Base-by-base conservation (phyloP, 768 basidiomycete genomes). In the Boletus rex-veris region DNA sequence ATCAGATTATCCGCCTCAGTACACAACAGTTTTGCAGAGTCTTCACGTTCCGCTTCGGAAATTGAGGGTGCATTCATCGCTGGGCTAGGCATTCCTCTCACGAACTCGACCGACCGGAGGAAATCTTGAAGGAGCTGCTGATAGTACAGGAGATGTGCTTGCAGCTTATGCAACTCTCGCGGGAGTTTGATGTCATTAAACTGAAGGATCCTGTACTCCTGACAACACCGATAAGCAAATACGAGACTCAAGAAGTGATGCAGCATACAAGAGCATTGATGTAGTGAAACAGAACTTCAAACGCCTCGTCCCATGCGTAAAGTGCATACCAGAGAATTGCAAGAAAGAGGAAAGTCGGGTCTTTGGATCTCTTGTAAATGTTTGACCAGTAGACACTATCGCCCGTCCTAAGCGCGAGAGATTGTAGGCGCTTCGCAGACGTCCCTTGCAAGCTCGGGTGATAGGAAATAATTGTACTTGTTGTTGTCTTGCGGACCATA, bases 231-330 rank as follows among this genome's bases (percentile, higher is more conserved):
- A 12, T 35, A 53, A 42, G 40, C 14, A 21, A 30, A 19, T 16
- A 14, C 3, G 37, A 26, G 5, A n/a, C 7, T 21, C 19, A 5
- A 12, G 21, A 38, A 26, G n/a, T 21, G 18, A 33, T 21, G 7
- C 38, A 18, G 4, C 59, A 10, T 62, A 82, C 81, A 68, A 85
- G 67, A 52, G 51, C 68, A 46, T 75, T 77, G 19, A 84, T 77
- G 60, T 85, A 80, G 16, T 53, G 42, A 56, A 79, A 81, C 31
- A 85, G 58, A 14, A 65, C 62, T 57, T 82, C 81, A 21, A 83
- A 72, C 0, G 80, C 70, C 63, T 85, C 80, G 50, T 85, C 83
- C 81, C 83, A 85, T 2, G 79, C 74, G 56, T 85, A 84, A 8
- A 83, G 64, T 3, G 80, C 76, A 51, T 82, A 82, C 83, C 83